These are phyloP conservation scores for Enterocytospora artemiae DNA, from an alignment of 371 early-diverging fungal genomes.

Conservation along the genomic window DNA sequence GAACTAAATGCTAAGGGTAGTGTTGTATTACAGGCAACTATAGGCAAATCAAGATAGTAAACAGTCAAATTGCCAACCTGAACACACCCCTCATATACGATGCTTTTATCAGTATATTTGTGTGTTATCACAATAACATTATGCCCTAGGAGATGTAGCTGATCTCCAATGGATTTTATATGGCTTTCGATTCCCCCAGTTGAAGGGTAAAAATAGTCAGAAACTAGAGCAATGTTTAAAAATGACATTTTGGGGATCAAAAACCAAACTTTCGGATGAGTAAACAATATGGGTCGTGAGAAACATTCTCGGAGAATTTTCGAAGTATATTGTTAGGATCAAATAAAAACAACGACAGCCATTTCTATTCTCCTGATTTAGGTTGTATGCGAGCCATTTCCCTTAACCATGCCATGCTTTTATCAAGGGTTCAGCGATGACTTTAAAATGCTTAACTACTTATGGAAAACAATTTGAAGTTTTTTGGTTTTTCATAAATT, in stretches of 20 bases:
- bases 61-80: conserved; percentile 65
- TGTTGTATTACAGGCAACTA: conserved; percentile 72
- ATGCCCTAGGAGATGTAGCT: conserved; percentile 76
- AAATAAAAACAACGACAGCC: no score
- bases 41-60: conserved; percentile 78
- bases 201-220: conserved; percentile 91
- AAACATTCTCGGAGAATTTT: no score
- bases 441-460: no score
- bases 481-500: conserved; percentile 3
- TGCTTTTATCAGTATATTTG: conserved; percentile 60
- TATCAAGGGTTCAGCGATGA: no score
- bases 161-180: conserved; percentile 75
- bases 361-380: no score
- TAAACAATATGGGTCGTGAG: no score
- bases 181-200: conserved; percentile 95
- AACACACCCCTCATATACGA: conserved; percentile 10
- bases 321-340: no score
- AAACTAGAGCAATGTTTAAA: conserved; percentile 57
- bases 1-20: conserved; percentile 81
- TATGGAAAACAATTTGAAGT: no score
- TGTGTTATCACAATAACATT: conserved; percentile 62
- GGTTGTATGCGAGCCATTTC: no score
- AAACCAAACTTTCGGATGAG: no score
- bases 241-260: no score
- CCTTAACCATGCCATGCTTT: no score